Evolutionary conservation across 139 green algal genomes (phyloP).

Genomic region (Coelastrella sp.): DNA sequence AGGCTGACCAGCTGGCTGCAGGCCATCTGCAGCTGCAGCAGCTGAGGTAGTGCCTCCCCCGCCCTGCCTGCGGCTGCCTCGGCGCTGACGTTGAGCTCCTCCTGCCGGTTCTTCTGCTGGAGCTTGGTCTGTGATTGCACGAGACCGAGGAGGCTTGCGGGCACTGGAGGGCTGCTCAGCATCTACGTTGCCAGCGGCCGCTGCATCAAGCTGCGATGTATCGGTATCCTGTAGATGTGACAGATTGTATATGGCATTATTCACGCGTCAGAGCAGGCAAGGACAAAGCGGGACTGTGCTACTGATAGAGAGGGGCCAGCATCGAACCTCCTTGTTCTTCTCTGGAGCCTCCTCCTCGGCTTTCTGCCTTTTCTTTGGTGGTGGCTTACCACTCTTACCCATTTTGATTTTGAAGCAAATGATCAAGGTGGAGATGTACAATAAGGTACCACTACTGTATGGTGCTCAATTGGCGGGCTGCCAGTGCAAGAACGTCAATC

Average conservation of each 20-base stretch:
- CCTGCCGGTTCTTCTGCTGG: constrained; percentile 16
- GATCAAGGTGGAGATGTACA: neutral
- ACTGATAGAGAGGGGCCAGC: neutral
- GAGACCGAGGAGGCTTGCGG: neutral
- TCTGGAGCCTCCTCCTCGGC: neutral
- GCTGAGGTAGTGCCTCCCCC: constrained; percentile 45
- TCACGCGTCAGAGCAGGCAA: neutral
- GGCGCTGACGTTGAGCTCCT: neutral
- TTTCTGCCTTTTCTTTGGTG: neutral
- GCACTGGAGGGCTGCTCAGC: constrained; percentile 1
- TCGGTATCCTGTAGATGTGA: neutral
- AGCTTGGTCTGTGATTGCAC: neutral
- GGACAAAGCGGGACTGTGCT: neutral
- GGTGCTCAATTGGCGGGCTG: neutral
- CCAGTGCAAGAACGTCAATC: neutral
- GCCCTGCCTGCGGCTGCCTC: constrained; percentile 32
- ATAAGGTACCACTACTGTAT: neutral
- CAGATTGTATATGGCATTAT: too few relatives aligned
- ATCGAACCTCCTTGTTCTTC: neutral
- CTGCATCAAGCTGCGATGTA: constrained; percentile 25
- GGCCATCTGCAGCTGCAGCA: constrained; percentile 13
- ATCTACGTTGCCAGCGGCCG: constrained; percentile 10
- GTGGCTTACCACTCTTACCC: constrained; percentile 27
- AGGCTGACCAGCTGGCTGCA: too few relatives aligned
- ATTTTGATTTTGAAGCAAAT: neutral